Evolutionary conservation across 164 flowering plant genomes (phyloP), one percentile per base, ranked within the genome.

Genomic region (Amborella trichopoda): DNA sequence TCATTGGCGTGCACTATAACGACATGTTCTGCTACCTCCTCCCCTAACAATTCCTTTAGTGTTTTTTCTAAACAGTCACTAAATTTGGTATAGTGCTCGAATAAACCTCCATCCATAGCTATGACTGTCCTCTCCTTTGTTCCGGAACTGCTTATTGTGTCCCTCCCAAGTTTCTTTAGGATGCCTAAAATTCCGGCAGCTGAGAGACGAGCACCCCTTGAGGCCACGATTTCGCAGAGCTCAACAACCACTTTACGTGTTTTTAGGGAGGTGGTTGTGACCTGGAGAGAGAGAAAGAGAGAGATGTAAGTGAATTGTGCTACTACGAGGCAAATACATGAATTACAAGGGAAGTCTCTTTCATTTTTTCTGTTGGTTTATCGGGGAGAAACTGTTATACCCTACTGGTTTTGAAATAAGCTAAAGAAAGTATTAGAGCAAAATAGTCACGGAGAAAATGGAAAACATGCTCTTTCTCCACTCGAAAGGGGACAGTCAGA

Each of bases 161-260:
- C 96, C 59, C 78, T 68, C 46, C 96, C 96, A 53, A 77, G 26
- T 58, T 93, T 93, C 75, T 93, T 82, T 40, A 93, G 47, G 55
- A 93, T 76, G 26, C 96, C 96, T 10, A 73, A 37, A 56, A 88
- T 73, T n/a, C 96, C 99, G 24, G 95, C 95, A 12, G 99, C 94
- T n/a, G 91, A 53, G 3, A 93, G 73, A 23, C 91, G 76, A 25
- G 96, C 96, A 20, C 86, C 96, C 24, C 99, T 88, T 13, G 63
- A 64, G 4, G 95, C 83, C 21, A 88, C 77, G 28, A 87, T 70
- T 58, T 88, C 73, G 53, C 96, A 88, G 23, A 88, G 66, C 64
- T 74, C 71, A 11, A 93, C 84, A 16, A 93, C 59, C 5, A 73
- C 72, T 64, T 70, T 82, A 48, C 99, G 75, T 36, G 63, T 76